Evolutionary conservation across 129 eudicot species (phyloP).

Genomic region (Gnaphalium uliginosum): DNA sequence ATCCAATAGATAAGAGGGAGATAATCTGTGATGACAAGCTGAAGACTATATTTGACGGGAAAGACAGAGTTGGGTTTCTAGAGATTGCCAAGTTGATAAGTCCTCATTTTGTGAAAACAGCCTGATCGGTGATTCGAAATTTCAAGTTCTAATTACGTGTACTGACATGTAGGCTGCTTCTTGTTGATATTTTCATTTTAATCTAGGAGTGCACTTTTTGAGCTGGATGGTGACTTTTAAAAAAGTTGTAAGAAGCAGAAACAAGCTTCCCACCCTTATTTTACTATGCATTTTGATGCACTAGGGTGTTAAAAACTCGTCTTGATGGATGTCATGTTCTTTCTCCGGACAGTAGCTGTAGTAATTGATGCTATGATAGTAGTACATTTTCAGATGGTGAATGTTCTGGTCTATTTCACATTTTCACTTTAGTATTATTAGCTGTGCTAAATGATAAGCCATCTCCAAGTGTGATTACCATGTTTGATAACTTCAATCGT

Average conservation of each 20-base stretch:
- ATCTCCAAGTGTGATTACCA: background rate
- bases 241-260: constrained; percentile 28
- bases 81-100: constrained; percentile 40
- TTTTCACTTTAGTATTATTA: background rate
- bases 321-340: constrained; percentile 7
- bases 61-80: constrained; percentile 40
- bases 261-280: constrained; percentile 10
- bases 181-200: constrained; percentile 30
- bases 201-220: constrained; percentile 27
- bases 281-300: constrained; percentile 18
- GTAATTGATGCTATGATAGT: constrained; percentile 16
- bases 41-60: constrained; percentile 43
- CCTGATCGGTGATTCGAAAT: constrained; percentile 14
- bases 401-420: constrained; percentile 9
- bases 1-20: constrained; percentile 39
- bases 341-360: constrained; percentile 11
- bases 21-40: constrained; percentile 45
- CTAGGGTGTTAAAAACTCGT: background rate
- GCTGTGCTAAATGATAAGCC: constrained; percentile 3
- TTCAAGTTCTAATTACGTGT: background rate
- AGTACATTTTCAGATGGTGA: constrained; percentile 14
- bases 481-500: background rate
- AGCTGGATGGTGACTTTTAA: constrained; percentile 20
- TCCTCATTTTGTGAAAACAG: constrained; percentile 46
- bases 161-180: constrained; percentile 16